Percentiles rank a stretch among this genome's conserved stretches.
phyloP scores from a whole-genome alignment of 1,284 basidiomycete genomes.

The Leccinum pachyderme region DNA sequence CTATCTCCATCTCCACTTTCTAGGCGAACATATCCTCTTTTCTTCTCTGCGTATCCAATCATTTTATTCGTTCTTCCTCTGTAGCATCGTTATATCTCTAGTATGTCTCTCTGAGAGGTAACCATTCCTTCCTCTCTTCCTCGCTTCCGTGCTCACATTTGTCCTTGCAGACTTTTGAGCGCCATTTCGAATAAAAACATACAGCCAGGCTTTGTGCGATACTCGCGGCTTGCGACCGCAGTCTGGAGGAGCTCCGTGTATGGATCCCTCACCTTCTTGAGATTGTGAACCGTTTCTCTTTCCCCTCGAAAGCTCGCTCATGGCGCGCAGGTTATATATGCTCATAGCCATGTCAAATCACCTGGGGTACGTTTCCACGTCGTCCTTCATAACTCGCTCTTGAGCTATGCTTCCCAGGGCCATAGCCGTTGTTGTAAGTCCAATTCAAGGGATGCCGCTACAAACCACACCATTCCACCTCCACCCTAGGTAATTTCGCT shows the following conservation, averaged over 20 bases:
- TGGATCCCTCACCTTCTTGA: slow-evolving; percentile 51
- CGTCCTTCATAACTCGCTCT: slow-evolving; percentile 3
- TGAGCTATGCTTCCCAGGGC: slow-evolving; percentile 37
- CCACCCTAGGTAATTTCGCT: slow-evolving; percentile 51
- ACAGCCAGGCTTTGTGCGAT: slow-evolving; percentile 39
- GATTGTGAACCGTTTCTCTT: slow-evolving; percentile 47
- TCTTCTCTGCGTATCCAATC: slow-evolving; percentile 50
- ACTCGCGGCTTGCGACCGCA: slow-evolving; percentile 44
- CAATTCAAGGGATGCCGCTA: background rate
- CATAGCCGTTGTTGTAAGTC: slow-evolving; percentile 50
- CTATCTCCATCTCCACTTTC: slow-evolving; percentile 55
- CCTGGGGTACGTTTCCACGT: slow-evolving; percentile 46
- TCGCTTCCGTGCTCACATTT: slow-evolving; percentile 1
- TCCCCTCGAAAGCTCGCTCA: background rate
- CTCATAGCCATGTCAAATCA: slow-evolving; percentile 68
- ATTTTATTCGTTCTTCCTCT: slow-evolving; percentile 42
- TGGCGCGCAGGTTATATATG: slow-evolving; percentile 57
- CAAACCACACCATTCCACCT: background rate
- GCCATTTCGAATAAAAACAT: slow-evolving; percentile 48
- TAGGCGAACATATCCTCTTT: slow-evolving; percentile 58
- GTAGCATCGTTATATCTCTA: slow-evolving; percentile 42
- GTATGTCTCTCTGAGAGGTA: slow-evolving; percentile 64
- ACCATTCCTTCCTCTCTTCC: slow-evolving; percentile 5
- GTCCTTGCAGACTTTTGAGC: slow-evolving; percentile 45
- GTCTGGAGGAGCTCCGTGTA: slow-evolving; percentile 56